Percentiles rank a stretch among this genome's conserved stretches.
phyloP scores from a whole-genome alignment of 2,329 filamentous ascomycete species.

The Escovopsis weberi region DNA sequence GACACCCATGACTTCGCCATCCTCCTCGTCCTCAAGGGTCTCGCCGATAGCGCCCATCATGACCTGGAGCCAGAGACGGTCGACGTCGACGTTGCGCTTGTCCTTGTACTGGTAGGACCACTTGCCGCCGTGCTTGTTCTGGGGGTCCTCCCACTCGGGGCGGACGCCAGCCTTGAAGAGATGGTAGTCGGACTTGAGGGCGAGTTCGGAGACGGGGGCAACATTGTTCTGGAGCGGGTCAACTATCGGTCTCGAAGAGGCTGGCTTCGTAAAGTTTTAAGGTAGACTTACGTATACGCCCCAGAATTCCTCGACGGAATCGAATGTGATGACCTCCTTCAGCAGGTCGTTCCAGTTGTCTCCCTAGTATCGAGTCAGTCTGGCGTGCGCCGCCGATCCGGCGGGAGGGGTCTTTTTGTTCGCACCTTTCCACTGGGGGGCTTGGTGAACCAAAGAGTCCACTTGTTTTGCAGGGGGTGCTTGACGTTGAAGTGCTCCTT shows the following conservation, averaged over 20 bases:
- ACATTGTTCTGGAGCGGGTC: constrained; percentile 72
- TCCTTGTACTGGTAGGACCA: constrained; percentile 99
- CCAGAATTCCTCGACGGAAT: constrained; percentile 99
- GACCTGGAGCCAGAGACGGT: constrained; percentile 91
- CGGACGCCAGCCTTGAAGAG: constrained; percentile 96
- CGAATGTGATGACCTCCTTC: constrained; percentile 97
- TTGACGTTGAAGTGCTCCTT: constrained; percentile 99
- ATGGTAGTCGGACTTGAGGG: constrained; percentile 97
- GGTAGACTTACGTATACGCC: constrained; percentile 74
- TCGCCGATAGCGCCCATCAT: constrained; percentile 96
- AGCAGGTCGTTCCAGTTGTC: constrained; percentile 98
- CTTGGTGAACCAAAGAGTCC: constrained; percentile 99
- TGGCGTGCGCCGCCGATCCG: background rate
- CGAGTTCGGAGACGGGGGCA: constrained; percentile 84
- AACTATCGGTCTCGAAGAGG: constrained; percentile 5
- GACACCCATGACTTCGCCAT: constrained; percentile 97
- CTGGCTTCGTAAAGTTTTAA: background rate
- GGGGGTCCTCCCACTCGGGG: constrained; percentile 94
- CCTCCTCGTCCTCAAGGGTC: constrained; percentile 86
- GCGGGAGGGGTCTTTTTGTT: background rate
- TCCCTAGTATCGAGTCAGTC: constrained; percentile 38
- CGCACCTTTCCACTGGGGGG: constrained; percentile 82
- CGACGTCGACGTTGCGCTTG: constrained; percentile 80
- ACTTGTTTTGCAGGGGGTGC: constrained; percentile 92
- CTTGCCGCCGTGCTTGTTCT: constrained; percentile 99